These are phyloP conservation scores for Cladorrhinum sp. DNA, from an alignment of 2,329 filamentous ascomycete species.

Conservation along the genomic window DNA sequence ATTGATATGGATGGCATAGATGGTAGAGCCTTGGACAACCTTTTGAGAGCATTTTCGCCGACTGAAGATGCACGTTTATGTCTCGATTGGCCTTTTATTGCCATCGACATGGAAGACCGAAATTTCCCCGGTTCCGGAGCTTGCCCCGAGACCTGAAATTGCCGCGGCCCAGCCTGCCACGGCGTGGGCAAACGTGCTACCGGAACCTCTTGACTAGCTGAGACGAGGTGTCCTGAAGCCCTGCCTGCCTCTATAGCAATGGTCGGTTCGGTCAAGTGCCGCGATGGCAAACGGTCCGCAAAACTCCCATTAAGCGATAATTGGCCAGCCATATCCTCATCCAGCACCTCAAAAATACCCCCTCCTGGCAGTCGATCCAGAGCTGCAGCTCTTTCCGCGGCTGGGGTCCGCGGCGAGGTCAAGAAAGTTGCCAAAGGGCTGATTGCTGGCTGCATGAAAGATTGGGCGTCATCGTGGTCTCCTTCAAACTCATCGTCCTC, in stretches of 20 bases:
- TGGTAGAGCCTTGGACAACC: conserved; percentile 54
- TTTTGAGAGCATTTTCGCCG: conserved; percentile 56
- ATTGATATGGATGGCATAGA: conserved; percentile 57
- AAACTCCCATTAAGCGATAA: neutral
- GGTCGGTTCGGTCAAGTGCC: neutral
- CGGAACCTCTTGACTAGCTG: neutral
- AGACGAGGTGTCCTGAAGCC: conserved; percentile 18
- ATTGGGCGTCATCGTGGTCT: conserved; percentile 56
- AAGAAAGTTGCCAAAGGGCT: conserved; percentile 55
- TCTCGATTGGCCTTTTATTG: conserved; percentile 44
- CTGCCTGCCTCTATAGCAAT: neutral
- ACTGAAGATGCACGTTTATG: conserved; percentile 52
- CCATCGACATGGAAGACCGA: conserved; percentile 41
- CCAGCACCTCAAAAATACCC: conserved; percentile 32
- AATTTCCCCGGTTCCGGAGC: conserved; percentile 31
- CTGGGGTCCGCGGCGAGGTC: conserved; percentile 53
- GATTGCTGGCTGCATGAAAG: conserved; percentile 57
- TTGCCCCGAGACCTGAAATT: conserved; percentile 34
- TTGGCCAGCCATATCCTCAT: conserved; percentile 1
- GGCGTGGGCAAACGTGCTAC: conserved; percentile 30
- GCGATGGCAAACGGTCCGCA: neutral
- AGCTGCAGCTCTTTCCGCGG: conserved; percentile 55
- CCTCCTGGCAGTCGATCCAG: conserved; percentile 42
- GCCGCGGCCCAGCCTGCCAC: conserved; percentile 43
- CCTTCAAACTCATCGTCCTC: conserved; percentile 40